A percentile compares a stretch with the other conserved stretches of the same genome.
Evolutionary conservation across 2,329 filamentous ascomycete species (phyloP).

Genomic region (Sporothrix luriei): DNA sequence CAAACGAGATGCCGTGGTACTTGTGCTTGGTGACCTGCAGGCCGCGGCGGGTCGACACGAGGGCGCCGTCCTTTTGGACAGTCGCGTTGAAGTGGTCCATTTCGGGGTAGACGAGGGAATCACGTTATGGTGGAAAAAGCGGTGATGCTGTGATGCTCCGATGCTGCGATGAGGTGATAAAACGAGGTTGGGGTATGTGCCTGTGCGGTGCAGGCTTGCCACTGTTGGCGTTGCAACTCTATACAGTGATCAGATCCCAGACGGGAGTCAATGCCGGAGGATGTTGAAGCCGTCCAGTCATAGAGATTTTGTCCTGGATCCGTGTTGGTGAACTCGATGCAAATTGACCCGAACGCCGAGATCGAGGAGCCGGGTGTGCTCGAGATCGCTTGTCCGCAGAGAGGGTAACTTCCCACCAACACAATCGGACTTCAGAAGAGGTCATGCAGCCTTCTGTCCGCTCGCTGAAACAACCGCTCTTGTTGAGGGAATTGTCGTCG

Average conservation of each 20-base stretch:
- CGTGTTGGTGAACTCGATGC: neutral
- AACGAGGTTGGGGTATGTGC: neutral
- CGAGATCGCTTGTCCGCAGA: neutral
- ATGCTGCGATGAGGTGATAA: neutral
- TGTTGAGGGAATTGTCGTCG: neutral
- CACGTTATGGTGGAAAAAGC: neutral
- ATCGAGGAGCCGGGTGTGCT: neutral
- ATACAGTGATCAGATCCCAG: neutral
- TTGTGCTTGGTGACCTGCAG: conserved; percentile 48
- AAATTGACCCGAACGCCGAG: neutral
- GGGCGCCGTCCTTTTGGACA: conserved; percentile 44
- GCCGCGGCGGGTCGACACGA: conserved; percentile 46
- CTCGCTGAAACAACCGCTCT: neutral
- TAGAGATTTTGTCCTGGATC: neutral
- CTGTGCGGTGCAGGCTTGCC: neutral
- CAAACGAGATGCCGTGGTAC: conserved; percentile 47
- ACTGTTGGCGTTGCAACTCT: neutral
- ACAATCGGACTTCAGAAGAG: neutral
- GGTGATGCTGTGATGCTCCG: neutral
- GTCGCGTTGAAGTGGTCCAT: conserved; percentile 49
- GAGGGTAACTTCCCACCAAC: neutral
- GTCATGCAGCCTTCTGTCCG: neutral
- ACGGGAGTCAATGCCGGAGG: neutral
- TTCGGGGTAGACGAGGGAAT: neutral
- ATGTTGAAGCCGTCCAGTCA: neutral